Percentiles rank a stretch among this genome's conserved stretches.
phyloP scores from a whole-genome alignment of 2,329 filamentous ascomycete genomes.

The Hirsutella thompsonii region DNA sequence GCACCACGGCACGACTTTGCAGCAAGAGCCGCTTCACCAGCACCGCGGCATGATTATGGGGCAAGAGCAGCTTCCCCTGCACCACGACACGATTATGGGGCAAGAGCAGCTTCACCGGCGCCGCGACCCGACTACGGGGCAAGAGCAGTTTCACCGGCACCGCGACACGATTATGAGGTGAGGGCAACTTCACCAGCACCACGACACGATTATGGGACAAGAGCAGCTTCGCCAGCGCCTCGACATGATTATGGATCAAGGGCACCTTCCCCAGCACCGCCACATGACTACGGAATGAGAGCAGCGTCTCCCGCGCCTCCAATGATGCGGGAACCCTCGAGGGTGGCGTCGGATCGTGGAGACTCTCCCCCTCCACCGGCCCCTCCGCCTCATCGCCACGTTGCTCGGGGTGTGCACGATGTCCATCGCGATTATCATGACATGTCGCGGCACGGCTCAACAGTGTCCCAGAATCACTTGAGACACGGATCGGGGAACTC shows the following conservation, averaged over 20 bases:
- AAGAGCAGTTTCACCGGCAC: conserved; percentile 17
- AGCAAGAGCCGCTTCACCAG: conserved; percentile 18
- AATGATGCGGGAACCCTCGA: conserved; percentile 10
- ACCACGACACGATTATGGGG: conserved; percentile 15
- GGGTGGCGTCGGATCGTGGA: conserved; percentile 19
- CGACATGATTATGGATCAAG: conserved; percentile 14
- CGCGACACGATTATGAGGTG: conserved; percentile 15
- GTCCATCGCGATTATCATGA: conserved; percentile 4
- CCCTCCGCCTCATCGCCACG: conserved; percentile 72
- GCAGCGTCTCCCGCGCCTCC: conserved; percentile 16
- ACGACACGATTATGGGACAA: conserved; percentile 16
- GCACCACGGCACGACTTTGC: conserved; percentile 14
- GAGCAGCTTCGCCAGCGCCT: conserved; percentile 17
- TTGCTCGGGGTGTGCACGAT: conserved; percentile 14
- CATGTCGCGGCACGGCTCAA: conserved; percentile 20
- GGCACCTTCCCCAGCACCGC: conserved; percentile 17
- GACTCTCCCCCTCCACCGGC: conserved; percentile 66
- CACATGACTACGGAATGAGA: conserved; percentile 15
- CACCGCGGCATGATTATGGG: conserved; percentile 14
- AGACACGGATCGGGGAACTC: conserved; percentile 22
- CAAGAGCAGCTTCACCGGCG: conserved; percentile 17
- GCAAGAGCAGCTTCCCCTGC: conserved; percentile 18
- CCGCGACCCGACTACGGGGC: conserved; percentile 16
- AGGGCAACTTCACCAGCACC: conserved; percentile 17
- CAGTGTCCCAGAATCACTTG: conserved; percentile 19